These are phyloP conservation scores for Candida rishiriensis DNA, from an alignment of 805 yeast genomes.

Conservation along the genomic window DNA sequence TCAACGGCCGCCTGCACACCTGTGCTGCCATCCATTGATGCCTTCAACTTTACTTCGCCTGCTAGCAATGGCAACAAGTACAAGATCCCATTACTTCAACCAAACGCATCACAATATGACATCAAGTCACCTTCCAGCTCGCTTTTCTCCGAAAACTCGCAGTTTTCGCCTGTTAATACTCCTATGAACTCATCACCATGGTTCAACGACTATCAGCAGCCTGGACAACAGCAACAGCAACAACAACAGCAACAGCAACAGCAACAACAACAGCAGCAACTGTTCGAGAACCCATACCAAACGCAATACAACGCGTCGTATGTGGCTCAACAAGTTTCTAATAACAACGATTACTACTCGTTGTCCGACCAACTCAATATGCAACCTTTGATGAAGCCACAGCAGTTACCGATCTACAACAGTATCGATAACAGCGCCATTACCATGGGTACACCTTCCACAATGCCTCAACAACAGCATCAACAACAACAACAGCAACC, in stretches of 20 bases:
- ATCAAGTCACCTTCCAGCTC: slow-evolving; percentile 19
- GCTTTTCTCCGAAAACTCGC: slow-evolving; percentile 17
- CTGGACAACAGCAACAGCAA: background rate
- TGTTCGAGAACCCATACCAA: slow-evolving; percentile 24
- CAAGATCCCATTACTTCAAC: background rate
- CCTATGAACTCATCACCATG: slow-evolving; percentile 24
- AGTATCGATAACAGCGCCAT: too few species aligned
- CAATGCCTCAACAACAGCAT: background rate
- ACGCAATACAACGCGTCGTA: slow-evolving; percentile 15
- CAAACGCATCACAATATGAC: slow-evolving; percentile 9
- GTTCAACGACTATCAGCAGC: slow-evolving; percentile 15
- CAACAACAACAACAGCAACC: background rate
- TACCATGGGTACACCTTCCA: background rate
- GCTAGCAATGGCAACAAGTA: slow-evolving; percentile 6
- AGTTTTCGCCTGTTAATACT: slow-evolving; percentile 20
- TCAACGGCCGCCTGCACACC: slow-evolving; percentile 1
- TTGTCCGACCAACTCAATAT: slow-evolving; percentile 13
- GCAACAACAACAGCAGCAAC: slow-evolving; percentile 15
- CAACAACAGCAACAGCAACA: slow-evolving; percentile 3
- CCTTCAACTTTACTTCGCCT: background rate
- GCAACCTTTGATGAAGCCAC: slow-evolving; percentile 5
- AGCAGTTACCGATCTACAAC: too few species aligned
- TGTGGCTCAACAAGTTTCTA: slow-evolving; percentile 7
- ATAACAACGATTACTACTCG: slow-evolving; percentile 12
- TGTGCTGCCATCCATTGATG: slow-evolving; percentile 5